phyloP scores from a whole-genome alignment of 2,329 filamentous ascomycete species.

The Fusarium lyarnte region DNA sequence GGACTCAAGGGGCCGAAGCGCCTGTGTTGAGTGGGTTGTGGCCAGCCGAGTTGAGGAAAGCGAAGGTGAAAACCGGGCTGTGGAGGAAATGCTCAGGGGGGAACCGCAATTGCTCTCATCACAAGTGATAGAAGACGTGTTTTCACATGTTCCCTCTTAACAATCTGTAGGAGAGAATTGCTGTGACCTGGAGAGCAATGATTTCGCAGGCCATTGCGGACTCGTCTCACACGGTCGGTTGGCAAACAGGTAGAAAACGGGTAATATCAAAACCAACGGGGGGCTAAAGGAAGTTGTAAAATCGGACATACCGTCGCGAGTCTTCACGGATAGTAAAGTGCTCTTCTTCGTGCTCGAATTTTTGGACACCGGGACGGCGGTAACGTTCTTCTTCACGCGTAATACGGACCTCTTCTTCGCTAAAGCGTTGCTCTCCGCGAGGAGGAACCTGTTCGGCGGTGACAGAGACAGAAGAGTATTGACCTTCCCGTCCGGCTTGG shows the following conservation, averaged over 20 bases:
- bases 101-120: slow-evolving; percentile 23
- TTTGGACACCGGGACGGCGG: slow-evolving; percentile 74
- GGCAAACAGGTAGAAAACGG: neutral
- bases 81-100: slow-evolving; percentile 27
- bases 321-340: slow-evolving; percentile 57
- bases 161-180: slow-evolving; percentile 5
- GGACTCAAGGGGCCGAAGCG: slow-evolving; percentile 30
- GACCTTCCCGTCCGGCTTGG: slow-evolving; percentile 98
- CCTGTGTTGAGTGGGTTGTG: slow-evolving; percentile 38
- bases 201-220: neutral
- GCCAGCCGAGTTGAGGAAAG: slow-evolving; percentile 25
- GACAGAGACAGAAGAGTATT: slow-evolving; percentile 78
- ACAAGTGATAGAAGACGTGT: slow-evolving; percentile 7
- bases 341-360: slow-evolving; percentile 42
- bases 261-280: neutral
- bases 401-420: slow-evolving; percentile 86
- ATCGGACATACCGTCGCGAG: slow-evolving; percentile 58
- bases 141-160: slow-evolving; percentile 15
- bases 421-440: slow-evolving; percentile 69
- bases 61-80: slow-evolving; percentile 6
- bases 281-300: slow-evolving; percentile 15
- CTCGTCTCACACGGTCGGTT: neutral
- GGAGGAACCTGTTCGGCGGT: slow-evolving; percentile 69
- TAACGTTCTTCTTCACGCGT: slow-evolving; percentile 81
- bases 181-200: neutral